phyloP scores from a whole-genome alignment of 2,329 filamentous ascomycete species.

The Fusarium multiceps region DNA sequence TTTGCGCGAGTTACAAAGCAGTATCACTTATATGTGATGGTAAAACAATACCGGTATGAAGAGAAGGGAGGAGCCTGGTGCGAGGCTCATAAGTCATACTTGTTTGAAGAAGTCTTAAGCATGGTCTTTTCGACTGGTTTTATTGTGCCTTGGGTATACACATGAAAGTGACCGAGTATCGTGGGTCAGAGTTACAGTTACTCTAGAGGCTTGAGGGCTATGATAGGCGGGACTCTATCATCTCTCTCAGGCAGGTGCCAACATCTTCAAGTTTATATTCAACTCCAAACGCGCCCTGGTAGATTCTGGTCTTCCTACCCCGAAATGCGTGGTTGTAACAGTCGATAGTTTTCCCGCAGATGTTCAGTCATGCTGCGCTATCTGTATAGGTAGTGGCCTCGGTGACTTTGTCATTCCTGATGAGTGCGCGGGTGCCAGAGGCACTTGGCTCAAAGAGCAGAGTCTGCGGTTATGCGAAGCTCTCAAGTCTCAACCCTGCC shows the following conservation, averaged over 20 bases:
- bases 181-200: too few species aligned
- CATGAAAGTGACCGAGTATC: too few species aligned
- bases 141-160: background rate
- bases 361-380: slow-evolving; percentile 40
- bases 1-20: background rate
- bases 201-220: background rate
- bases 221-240: background rate
- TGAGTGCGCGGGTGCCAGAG: slow-evolving; percentile 44
- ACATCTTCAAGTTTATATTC: slow-evolving; percentile 19
- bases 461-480: slow-evolving; percentile 41
- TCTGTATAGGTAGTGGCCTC: slow-evolving; percentile 30
- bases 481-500: slow-evolving; percentile 45
- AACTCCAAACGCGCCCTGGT: slow-evolving; percentile 52
- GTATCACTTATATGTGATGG: background rate
- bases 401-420: slow-evolving; percentile 41
- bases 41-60: background rate
- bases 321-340: slow-evolving; percentile 44
- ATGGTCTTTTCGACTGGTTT: too few species aligned
- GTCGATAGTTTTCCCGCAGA: slow-evolving; percentile 34
- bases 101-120: too few species aligned
- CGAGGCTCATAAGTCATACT: too few species aligned
- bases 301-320: slow-evolving; percentile 50
- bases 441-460: slow-evolving; percentile 47
- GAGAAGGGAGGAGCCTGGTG: too few species aligned
- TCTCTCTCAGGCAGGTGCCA: background rate